Conservation (phyloP, 2,329 filamentous ascomycete species). For the Paecilomyces sp. region DNA sequence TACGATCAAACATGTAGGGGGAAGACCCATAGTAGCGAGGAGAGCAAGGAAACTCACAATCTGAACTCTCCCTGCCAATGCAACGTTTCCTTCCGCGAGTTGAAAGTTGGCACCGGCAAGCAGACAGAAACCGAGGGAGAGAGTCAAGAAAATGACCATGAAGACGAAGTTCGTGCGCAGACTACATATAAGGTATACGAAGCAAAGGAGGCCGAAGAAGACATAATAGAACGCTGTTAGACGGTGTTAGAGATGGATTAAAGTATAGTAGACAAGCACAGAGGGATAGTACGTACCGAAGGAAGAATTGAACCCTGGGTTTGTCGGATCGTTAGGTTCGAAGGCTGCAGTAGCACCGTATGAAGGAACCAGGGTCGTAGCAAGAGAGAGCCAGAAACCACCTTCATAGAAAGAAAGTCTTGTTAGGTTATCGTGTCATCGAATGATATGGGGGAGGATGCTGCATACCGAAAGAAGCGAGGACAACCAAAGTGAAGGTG, state of each 20-base stretch:
- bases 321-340: constrained; percentile 16
- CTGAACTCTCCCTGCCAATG: constrained; percentile 20
- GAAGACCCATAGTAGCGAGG: background rate
- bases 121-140: constrained; percentile 53
- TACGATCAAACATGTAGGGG: background rate
- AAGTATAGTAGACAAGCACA: background rate
- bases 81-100: constrained; percentile 35
- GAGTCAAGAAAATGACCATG: constrained; percentile 59
- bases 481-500: constrained; percentile 54
- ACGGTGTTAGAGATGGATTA: constrained; percentile 5
- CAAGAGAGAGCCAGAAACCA: constrained; percentile 52
- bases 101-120: constrained; percentile 57
- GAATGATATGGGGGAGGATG: background rate
- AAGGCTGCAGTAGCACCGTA: constrained; percentile 46
- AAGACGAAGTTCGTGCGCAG: constrained; percentile 67
- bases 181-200: constrained; percentile 62
- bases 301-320: constrained; percentile 39
- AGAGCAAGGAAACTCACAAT: constrained; percentile 10
- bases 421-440: background rate
- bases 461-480: constrained; percentile 42
- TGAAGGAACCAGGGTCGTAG: constrained; percentile 47
- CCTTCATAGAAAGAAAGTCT: constrained; percentile 9
- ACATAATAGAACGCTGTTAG: constrained; percentile 51
- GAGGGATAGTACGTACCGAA: constrained; percentile 38
- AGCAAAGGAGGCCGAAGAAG: constrained; percentile 58